Conservation (phyloP, 371 early-diverging fungal genomes). For the Batrachochytrium dendrobatidis region DNA sequence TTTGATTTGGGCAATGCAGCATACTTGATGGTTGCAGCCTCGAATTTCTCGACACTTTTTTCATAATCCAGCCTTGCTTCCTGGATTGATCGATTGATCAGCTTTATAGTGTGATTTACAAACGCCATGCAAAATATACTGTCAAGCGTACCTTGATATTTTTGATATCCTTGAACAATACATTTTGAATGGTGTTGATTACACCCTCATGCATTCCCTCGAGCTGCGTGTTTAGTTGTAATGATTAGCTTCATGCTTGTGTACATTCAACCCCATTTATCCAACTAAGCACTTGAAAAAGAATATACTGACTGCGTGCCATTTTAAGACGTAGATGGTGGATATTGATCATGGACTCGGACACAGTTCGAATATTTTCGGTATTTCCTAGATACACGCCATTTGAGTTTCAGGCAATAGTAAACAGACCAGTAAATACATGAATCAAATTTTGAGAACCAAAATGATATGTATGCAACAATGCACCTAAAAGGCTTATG, state of each 20-base stretch:
- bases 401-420: too few species aligned
- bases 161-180: constrained; percentile 54
- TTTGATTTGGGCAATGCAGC: constrained; percentile 52
- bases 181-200: constrained; percentile 52
- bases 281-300: not conserved
- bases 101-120: not conserved
- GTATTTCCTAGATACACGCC: too few species aligned
- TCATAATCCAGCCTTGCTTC: constrained; percentile 54
- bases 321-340: not conserved
- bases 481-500: too few species aligned
- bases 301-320: not conserved
- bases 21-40: constrained; percentile 53
- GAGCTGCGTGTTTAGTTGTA: constrained; percentile 25
- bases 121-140: not conserved
- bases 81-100: constrained; percentile 2
- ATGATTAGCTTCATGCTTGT: not conserved
- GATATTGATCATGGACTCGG: not conserved
- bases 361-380: not conserved
- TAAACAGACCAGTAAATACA: too few species aligned
- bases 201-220: constrained; percentile 53
- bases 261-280: not conserved
- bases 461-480: too few species aligned
- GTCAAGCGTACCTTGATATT: constrained; percentile 36
- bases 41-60: constrained; percentile 54
- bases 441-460: too few species aligned